Base-by-base conservation (phyloP, 1,284 basidiomycete genomes). In the Gomphus bonarii region DNA sequence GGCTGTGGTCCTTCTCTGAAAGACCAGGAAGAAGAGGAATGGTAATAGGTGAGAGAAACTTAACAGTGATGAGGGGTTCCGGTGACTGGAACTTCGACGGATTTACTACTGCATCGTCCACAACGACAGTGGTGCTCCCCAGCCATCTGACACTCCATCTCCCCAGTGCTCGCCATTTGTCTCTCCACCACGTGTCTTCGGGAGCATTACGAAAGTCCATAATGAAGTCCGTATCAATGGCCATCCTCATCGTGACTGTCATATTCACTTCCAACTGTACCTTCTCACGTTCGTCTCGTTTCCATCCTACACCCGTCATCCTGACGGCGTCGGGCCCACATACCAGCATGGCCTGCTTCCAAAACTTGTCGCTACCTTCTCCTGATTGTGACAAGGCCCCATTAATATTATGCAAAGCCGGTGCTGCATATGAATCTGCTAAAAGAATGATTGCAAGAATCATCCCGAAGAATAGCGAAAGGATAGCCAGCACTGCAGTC, bases 341-440 rank as follows among this genome's bases (percentile, higher is more conserved):
- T 5, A 57, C 30, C 12, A 50, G 28, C 22, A 57, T 33, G 18
- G 55, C 48, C 36, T 57, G 31, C 28, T 57, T 50, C 55, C 47
- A 57, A 43, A 57, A 50, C 28, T 20, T 47, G 16, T 48, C 47
- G 42, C 36, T 28, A 25, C 20, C 38, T 16, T 28, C 30, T 35
- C 25, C 48, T 20, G 55, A 42, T n/a, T 50, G n/a, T 6, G 47
- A 40, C 36, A 57, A 50, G 9, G 49, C 35, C 16, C 18, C 10
- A 25, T 42, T 51, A 28, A 57, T 16, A 40, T 43, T 57, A 12
- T 44, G n/a, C 28, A 18, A 33, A 28, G 55, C 55, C 18, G 55
- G 55, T n/a, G 55, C 47, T 22, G 55, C 48, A 51, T 57, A 57
- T 28, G 55, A 57, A 22, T 57, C 55, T 43, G 55, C 55, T 6